A percentile compares a stretch with the other conserved stretches of the same genome.
These are phyloP conservation scores for Senna tora DNA, from an alignment of 306 rosid species.

Conservation along the genomic window DNA sequence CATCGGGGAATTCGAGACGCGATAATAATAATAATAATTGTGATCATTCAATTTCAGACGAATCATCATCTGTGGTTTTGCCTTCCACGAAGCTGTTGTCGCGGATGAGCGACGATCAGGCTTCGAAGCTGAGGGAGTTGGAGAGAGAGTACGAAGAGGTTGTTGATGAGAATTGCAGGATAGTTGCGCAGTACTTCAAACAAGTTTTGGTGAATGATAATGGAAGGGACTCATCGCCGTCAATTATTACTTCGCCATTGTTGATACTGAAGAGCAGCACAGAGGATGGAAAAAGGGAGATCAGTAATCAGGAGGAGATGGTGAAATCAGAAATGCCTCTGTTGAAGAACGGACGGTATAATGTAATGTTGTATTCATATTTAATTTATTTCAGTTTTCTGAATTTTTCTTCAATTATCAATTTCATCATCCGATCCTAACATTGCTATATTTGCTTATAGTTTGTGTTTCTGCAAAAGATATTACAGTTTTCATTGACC, in stretches of 20 bases:
- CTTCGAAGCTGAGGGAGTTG: conserved; percentile 63
- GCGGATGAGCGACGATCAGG: conserved; percentile 66
- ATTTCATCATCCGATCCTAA: not conserved
- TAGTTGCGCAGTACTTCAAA: conserved; percentile 58
- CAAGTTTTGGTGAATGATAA: conserved; percentile 49
- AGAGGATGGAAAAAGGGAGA: conserved; percentile 28
- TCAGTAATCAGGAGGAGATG: conserved; percentile 24
- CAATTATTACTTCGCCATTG: conserved; percentile 48
- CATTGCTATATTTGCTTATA: not conserved
- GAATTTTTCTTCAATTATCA: not conserved
- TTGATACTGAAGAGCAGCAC: conserved; percentile 37
- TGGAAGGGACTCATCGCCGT: conserved; percentile 27
- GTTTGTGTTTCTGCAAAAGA: not conserved
- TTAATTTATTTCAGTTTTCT: not conserved
- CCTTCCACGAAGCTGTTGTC: conserved; percentile 63
- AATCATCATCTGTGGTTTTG: conserved; percentile 41
- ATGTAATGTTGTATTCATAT: conserved; percentile 57
- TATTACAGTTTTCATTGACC: not conserved
- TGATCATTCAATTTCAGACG: conserved; percentile 48
- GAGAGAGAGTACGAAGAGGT: conserved; percentile 67
- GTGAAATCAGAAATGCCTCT: conserved; percentile 38
- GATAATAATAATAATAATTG: too few relatives aligned
- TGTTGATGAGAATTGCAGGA: conserved; percentile 67
- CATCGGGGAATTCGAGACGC: not conserved
- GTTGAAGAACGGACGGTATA: conserved; percentile 73